phyloP scores from a whole-genome alignment of 148 eudicot species.

The Simmondsia chinensis region DNA sequence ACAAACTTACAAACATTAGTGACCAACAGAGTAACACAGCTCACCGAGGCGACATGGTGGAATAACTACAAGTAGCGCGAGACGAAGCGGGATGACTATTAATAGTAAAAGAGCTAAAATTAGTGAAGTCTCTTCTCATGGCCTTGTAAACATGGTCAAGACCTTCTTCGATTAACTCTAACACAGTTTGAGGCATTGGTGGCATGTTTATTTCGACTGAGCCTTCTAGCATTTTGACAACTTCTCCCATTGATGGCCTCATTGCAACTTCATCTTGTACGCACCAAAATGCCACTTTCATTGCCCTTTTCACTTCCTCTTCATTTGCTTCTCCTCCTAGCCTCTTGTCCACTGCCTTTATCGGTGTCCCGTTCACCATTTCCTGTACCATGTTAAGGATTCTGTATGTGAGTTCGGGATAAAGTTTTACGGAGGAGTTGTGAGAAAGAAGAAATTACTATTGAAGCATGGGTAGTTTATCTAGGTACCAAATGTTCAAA shows the following conservation, averaged over 20 bases:
- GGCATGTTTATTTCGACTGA: conserved; percentile 59
- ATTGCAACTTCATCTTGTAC: conserved; percentile 70
- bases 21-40: no score
- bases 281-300: conserved; percentile 84
- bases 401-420: no score
- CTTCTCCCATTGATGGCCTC: conserved; percentile 96
- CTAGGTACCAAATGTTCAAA: no score
- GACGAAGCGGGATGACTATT: conserved; percentile 60
- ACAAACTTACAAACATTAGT: no score
- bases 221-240: conserved; percentile 87
- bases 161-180: conserved; percentile 90
- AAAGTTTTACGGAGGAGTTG: no score
- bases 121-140: conserved; percentile 74
- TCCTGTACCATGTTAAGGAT: no score
- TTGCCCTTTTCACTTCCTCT: conserved; percentile 51
- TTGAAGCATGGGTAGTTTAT: no score
- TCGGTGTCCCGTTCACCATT: conserved; percentile 45
- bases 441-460: no score
- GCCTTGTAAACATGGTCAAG: conserved; percentile 77
- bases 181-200: conserved; percentile 79
- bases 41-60: conserved; percentile 86
- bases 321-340: conserved; percentile 51
- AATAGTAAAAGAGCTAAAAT: conserved; percentile 57
- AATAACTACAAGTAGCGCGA: conserved; percentile 81
- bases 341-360: conserved; percentile 63